phyloP scores from a whole-genome alignment of 345 rosid species.

The Xanthoceras sorbifolium region DNA sequence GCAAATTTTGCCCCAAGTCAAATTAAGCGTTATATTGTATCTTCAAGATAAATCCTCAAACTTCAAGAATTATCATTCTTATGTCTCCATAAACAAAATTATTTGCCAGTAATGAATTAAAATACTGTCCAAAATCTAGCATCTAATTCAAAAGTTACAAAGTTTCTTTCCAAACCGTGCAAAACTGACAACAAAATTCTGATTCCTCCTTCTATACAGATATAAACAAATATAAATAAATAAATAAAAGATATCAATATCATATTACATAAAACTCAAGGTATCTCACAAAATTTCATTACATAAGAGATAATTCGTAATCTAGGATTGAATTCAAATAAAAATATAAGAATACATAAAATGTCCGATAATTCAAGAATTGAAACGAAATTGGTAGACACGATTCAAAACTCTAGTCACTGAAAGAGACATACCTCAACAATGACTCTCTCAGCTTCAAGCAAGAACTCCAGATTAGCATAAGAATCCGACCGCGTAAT shows the following conservation, averaged over 20 bases:
- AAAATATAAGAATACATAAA: not conserved
- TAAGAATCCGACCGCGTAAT: constrained; percentile 50
- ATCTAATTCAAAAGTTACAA: not conserved
- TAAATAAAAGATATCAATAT: not conserved
- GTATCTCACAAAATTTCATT: not conserved
- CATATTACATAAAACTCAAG: not conserved
- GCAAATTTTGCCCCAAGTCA: not conserved
- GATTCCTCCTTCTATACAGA: not conserved
- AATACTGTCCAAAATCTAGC: not conserved
- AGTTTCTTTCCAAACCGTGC: not conserved
- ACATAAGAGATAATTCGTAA: not conserved
- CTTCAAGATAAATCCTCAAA: not conserved
- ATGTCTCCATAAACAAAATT: not conserved
- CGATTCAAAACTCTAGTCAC: not conserved
- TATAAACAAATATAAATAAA: not conserved
- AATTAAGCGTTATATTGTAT: not conserved
- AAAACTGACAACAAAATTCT: not conserved
- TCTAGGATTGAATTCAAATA: no score
- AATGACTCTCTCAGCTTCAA: constrained; percentile 64
- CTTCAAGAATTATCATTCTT: not conserved
- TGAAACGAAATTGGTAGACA: not conserved
- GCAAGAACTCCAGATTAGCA: constrained; percentile 64
- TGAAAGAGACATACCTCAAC: constrained; percentile 52
- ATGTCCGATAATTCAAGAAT: not conserved
- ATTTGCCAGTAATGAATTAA: not conserved